Evolutionary conservation across 805 yeast species (phyloP).

Genomic region (Candida oleophila): DNA sequence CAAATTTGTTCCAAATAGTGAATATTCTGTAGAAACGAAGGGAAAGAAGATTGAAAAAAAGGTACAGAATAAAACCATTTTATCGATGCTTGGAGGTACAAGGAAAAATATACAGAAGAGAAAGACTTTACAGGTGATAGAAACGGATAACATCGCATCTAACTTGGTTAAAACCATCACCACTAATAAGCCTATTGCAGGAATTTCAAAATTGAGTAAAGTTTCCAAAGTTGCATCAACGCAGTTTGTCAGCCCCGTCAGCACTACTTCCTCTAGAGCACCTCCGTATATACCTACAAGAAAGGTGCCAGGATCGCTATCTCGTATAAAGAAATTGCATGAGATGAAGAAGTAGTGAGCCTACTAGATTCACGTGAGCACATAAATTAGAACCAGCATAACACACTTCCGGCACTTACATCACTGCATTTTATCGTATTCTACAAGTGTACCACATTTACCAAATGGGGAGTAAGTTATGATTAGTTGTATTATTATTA

Average conservation of each 20-base stretch:
- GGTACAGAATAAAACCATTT: background rate
- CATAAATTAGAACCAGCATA: background rate
- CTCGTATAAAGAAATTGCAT: constrained; percentile 7
- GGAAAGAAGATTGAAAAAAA: background rate
- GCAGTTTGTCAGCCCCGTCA: background rate
- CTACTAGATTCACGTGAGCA: background rate
- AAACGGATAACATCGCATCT: background rate
- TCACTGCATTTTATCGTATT: no score
- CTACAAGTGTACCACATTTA: no score
- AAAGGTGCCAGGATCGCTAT: constrained; percentile 11
- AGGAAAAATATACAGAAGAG: background rate
- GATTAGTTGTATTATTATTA: constrained; percentile 3
- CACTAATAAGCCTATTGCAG: background rate
- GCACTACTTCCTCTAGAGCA: constrained; percentile 17
- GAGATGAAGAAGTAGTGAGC: background rate
- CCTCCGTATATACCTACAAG: constrained; percentile 35
- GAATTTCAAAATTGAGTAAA: background rate
- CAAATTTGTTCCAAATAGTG: background rate
- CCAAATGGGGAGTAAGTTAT: no score
- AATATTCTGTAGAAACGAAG: background rate
- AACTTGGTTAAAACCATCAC: background rate
- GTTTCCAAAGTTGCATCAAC: background rate
- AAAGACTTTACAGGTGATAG: background rate
- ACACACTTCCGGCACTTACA: no score
- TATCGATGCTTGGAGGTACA: background rate